Conservation (phyloP, 176 grass and related monocot genomes). For the Musa beccarii region DNA sequence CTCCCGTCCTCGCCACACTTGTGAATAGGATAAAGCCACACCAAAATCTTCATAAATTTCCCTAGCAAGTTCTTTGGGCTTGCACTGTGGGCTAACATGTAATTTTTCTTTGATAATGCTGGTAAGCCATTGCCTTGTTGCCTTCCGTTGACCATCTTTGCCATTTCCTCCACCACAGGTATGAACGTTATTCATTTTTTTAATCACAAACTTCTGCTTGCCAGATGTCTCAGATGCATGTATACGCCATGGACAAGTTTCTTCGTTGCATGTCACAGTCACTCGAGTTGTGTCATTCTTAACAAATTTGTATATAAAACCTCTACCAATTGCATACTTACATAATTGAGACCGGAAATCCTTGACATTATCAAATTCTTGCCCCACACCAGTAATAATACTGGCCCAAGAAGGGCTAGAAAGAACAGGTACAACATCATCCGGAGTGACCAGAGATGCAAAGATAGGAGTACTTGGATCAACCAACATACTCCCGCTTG, state of each 20-base stretch:
- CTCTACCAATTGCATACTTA: conserved; percentile 86
- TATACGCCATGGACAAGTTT: conserved; percentile 74
- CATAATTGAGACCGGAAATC: conserved; percentile 90
- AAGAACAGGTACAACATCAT: conserved; percentile 21
- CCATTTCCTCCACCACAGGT: conserved; percentile 74
- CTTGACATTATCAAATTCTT: conserved; percentile 98
- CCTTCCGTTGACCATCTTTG: conserved; percentile 64
- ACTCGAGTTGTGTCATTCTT: conserved; percentile 90
- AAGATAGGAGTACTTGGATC: conserved; percentile 22
- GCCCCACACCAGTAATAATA: conserved; percentile 80
- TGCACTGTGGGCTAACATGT: conserved; percentile 52
- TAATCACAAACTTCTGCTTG: conserved; percentile 91
- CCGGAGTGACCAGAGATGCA: conserved; percentile 8
- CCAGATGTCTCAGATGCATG: conserved; percentile 90
- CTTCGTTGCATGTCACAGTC: conserved; percentile 68
- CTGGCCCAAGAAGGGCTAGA: conserved; percentile 35
- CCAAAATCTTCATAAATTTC: conserved; percentile 86
- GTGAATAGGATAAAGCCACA: conserved; percentile 78
- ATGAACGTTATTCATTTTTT: conserved; percentile 89
- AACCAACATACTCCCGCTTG: conserved; percentile 27
- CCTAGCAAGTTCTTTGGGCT: conserved; percentile 82
- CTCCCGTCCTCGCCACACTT: conserved; percentile 89
- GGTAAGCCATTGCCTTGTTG: conserved; percentile 88
- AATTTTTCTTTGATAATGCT: conserved; percentile 91
- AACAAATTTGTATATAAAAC: conserved; percentile 84